phyloP scores from a whole-genome alignment of 768 basidiomycete genomes.

The Collybiopsis confluens region DNA sequence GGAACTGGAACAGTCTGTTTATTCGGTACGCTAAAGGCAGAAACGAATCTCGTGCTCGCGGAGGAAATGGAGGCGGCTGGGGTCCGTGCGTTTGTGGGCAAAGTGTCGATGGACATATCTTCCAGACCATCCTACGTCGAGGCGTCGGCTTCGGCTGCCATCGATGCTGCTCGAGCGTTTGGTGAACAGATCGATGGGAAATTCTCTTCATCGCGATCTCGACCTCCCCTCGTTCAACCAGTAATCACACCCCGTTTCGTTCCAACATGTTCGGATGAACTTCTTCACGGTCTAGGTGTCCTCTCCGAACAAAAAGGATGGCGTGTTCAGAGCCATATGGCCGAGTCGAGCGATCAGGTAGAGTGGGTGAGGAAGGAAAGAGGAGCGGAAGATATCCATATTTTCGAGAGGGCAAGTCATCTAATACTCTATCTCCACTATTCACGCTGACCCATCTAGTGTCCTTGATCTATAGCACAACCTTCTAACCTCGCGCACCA shows the following conservation, averaged over 20 bases:
- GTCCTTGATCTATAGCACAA: conserved; percentile 28
- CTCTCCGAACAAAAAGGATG: conserved; percentile 44
- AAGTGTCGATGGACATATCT: conserved; percentile 86
- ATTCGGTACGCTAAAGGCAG: conserved; percentile 80
- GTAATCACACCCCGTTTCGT: conserved; percentile 89
- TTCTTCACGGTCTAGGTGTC: conserved; percentile 58
- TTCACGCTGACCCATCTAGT: not conserved
- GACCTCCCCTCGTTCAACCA: conserved; percentile 62
- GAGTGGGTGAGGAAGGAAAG: conserved; percentile 63
- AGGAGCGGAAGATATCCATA: conserved; percentile 64
- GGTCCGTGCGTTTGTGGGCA: conserved; percentile 80
- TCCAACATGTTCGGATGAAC: conserved; percentile 76
- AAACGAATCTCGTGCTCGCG: conserved; percentile 82
- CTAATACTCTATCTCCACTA: not conserved
- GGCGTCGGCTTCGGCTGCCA: conserved; percentile 42
- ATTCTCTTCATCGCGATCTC: conserved; percentile 31
- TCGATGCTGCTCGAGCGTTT: conserved; percentile 52
- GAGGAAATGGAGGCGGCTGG: conserved; percentile 67
- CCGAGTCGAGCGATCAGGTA: conserved; percentile 74
- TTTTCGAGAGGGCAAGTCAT: conserved; percentile 60
- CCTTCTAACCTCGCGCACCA: conserved; percentile 58
- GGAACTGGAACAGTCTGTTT: conserved; percentile 77
- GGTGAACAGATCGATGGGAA: conserved; percentile 37
- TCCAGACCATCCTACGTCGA: conserved; percentile 71
- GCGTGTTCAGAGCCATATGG: conserved; percentile 76